These are phyloP conservation scores for Pichia sp. DNA, from an alignment of 1,139 yeast genomes.

Conservation along the genomic window DNA sequence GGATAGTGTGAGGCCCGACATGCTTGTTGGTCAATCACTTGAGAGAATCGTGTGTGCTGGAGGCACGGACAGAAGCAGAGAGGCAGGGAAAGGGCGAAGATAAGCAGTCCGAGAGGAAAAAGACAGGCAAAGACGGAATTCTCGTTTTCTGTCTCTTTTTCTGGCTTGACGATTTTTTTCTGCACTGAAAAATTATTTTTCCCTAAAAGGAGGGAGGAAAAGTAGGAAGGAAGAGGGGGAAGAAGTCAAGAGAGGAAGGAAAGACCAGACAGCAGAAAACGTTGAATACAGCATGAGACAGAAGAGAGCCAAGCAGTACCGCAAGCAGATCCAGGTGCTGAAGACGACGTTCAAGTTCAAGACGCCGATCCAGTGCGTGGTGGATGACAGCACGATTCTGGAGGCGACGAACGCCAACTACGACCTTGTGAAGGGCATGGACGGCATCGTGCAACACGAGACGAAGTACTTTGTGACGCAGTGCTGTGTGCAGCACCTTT, in stretches of 20 bases:
- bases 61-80: neutral
- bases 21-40: neutral
- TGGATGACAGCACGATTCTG: constrained; percentile 74
- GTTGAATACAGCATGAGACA: constrained; percentile 63
- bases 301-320: constrained; percentile 89
- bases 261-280: too few species aligned
- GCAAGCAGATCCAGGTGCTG: constrained; percentile 85
- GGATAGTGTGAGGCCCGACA: constrained; percentile 3
- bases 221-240: too few species aligned
- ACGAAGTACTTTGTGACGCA: constrained; percentile 94
- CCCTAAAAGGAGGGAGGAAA: neutral
- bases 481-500: constrained; percentile 86
- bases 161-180: neutral
- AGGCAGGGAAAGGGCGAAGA: neutral
- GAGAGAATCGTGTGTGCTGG: too few species aligned
- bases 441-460: constrained; percentile 78
- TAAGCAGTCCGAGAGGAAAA: neutral
- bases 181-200: neutral
- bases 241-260: neutral
- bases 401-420: constrained; percentile 63
- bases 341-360: constrained; percentile 85
- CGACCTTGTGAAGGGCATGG: constrained; percentile 72
- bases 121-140: neutral
- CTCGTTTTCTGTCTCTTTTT: neutral
- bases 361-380: constrained; percentile 85